These are phyloP conservation scores for Hirschfeldia incana DNA, from an alignment of 345 rosid species.

Conservation along the genomic window DNA sequence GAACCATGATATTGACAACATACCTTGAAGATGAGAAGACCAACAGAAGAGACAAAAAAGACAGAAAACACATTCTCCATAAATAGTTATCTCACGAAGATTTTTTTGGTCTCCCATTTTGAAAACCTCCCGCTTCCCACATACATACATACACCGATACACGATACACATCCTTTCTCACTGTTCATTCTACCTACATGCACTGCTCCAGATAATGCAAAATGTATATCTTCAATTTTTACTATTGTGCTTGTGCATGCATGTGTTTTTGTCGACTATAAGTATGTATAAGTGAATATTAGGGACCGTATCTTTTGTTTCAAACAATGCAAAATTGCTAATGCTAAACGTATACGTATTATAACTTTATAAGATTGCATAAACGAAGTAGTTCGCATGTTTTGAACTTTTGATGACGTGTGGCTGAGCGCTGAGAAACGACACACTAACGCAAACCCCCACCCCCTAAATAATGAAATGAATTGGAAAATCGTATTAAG, in stretches of 20 bases:
- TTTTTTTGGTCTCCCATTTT: constrained; percentile 37
- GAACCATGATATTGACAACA: constrained; percentile 37
- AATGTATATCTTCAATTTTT: neutral
- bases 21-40: constrained; percentile 31
- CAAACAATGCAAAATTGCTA: neutral
- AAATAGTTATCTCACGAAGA: constrained; percentile 18
- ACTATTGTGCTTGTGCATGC: constrained; percentile 4
- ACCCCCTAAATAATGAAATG: constrained; percentile 16
- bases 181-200: constrained; percentile 23
- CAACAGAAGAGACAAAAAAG: constrained; percentile 39
- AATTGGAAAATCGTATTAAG: constrained; percentile 13
- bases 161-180: neutral
- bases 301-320: constrained; percentile 2
- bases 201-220: constrained; percentile 7
- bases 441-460: neutral
- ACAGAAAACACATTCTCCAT: constrained; percentile 37
- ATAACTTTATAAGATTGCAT: neutral
- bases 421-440: constrained; percentile 32
- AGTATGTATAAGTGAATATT: neutral
- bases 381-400: neutral
- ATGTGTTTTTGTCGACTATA: neutral
- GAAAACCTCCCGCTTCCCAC: constrained; percentile 30
- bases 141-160: neutral
- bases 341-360: neutral
- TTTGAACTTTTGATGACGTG: constrained; percentile 20